Percentiles rank a stretch among this genome's conserved stretches.
Evolutionary conservation across 257 asterid species (phyloP).

Genomic region (Ballota nigra): DNA sequence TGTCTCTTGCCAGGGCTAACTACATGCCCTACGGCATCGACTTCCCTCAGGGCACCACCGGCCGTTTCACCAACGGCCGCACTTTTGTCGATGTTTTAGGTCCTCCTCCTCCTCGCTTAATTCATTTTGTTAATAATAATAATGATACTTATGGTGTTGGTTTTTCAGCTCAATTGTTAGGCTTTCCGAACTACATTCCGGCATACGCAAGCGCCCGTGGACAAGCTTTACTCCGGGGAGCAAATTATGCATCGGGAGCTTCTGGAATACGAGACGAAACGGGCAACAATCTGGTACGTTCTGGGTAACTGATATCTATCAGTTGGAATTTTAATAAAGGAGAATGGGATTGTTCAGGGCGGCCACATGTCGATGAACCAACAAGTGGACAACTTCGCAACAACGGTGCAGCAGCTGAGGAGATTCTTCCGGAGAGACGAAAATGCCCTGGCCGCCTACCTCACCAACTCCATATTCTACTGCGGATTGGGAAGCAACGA

Average conservation of each 20-base stretch:
- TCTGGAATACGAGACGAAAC: conserved; percentile 91
- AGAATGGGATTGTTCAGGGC: conserved; percentile 41
- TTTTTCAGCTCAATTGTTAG: conserved; percentile 73
- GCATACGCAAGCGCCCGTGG: conserved; percentile 61
- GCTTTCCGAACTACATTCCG: conserved; percentile 72
- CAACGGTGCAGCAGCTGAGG: conserved; percentile 53
- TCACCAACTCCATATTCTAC: conserved; percentile 71
- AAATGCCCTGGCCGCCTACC: conserved; percentile 45
- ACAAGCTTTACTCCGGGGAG: conserved; percentile 56
- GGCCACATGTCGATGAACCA: conserved; percentile 74
- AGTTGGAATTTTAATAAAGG: no score
- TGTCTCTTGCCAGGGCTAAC: conserved; percentile 75
- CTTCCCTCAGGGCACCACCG: conserved; percentile 74
- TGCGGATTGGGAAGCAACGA: conserved; percentile 92
- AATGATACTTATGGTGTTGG: not conserved
- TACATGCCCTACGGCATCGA: conserved; percentile 85
- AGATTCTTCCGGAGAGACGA: conserved; percentile 61
- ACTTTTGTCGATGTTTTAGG: conserved; percentile 82
- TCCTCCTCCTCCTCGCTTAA: not conserved
- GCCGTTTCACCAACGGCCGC: conserved; percentile 89
- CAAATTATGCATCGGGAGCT: conserved; percentile 88
- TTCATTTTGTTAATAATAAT: not conserved
- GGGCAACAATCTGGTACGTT: conserved; percentile 75
- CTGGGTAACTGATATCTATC: no score
- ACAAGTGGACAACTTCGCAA: conserved; percentile 63